Conservation (phyloP, 2,329 filamentous ascomycete genomes). For the Madurella mycetomatis region DNA sequence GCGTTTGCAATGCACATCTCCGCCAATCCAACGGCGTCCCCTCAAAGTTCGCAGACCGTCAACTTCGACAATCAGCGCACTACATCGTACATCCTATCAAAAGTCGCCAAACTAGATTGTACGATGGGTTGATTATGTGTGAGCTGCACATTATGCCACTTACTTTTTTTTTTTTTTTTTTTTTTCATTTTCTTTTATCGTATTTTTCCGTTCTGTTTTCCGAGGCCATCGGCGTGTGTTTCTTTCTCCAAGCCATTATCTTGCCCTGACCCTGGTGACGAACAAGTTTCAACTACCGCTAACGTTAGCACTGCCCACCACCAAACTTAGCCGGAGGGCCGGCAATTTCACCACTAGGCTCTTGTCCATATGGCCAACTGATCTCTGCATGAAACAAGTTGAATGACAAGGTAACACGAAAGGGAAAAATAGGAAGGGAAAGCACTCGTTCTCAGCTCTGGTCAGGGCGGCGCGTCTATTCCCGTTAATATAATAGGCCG, state of each 20-base stretch:
- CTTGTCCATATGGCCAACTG: conserved; percentile 1
- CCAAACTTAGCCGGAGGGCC: no score
- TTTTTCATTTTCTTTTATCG: no score
- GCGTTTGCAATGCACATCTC: conserved; percentile 10
- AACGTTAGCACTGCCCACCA: no score
- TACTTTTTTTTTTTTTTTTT: no score
- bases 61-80: not conserved
- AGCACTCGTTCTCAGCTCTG: not conserved
- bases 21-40: not conserved
- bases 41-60: not conserved
- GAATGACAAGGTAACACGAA: conserved; percentile 14
- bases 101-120: not conserved
- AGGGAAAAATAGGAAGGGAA: not conserved
- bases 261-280: no score
- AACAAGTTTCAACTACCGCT: no score
- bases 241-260: not conserved
- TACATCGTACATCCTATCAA: not conserved
- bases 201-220: no score
- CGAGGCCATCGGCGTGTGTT: not conserved
- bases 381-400: conserved; percentile 17
- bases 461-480: not conserved
- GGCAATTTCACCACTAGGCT: no score
- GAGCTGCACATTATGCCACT: no score
- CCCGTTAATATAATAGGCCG: not conserved
- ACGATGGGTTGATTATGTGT: no score